Evolutionary conservation across 306 rosid species (phyloP).

Genomic region (Citrullus amarus): DNA sequence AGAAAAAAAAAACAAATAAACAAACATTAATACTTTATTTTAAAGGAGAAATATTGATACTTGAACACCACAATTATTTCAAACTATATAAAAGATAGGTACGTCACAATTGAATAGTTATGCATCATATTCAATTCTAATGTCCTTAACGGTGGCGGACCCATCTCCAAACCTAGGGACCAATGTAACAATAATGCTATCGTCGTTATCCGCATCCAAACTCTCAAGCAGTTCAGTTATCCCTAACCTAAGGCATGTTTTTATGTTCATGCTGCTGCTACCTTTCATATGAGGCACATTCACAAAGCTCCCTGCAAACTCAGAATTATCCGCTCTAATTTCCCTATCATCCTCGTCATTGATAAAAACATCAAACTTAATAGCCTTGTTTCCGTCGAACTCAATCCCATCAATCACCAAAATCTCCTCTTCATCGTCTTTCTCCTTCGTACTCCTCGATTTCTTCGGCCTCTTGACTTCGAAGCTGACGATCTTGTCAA

Average conservation of each 20-base stretch:
- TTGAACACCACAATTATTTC: no score
- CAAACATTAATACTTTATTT: no score
- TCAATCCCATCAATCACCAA: constrained; percentile 42
- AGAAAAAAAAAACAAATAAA: no score
- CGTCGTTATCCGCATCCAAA: constrained; percentile 58
- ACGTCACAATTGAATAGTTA: no score
- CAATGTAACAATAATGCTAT: constrained; percentile 48
- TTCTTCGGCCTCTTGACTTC: constrained; percentile 45
- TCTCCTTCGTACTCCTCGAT: constrained; percentile 26
- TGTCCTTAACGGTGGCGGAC: constrained; percentile 20
- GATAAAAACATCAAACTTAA: constrained; percentile 67
- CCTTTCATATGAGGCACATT: constrained; percentile 46
- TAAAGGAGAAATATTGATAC: no score
- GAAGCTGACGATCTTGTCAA: constrained; percentile 24
- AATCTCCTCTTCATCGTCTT: constrained; percentile 31
- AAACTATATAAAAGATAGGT: no score
- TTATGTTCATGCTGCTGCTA: constrained; percentile 24
- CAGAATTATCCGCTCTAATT: constrained; percentile 27
- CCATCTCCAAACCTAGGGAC: constrained; percentile 47
- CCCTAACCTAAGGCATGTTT: constrained; percentile 40
- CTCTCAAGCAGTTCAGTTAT: constrained; percentile 60
- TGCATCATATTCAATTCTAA: constrained; percentile 33
- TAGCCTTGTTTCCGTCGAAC: constrained; percentile 19
- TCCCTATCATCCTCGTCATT: constrained; percentile 54
- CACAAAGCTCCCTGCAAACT: constrained; percentile 83